Evolutionary conservation across 2,329 filamentous ascomycete species (phyloP), one percentile per base, ranked within the genome.

Genomic region (Biscogniauxia mediterranea): DNA sequence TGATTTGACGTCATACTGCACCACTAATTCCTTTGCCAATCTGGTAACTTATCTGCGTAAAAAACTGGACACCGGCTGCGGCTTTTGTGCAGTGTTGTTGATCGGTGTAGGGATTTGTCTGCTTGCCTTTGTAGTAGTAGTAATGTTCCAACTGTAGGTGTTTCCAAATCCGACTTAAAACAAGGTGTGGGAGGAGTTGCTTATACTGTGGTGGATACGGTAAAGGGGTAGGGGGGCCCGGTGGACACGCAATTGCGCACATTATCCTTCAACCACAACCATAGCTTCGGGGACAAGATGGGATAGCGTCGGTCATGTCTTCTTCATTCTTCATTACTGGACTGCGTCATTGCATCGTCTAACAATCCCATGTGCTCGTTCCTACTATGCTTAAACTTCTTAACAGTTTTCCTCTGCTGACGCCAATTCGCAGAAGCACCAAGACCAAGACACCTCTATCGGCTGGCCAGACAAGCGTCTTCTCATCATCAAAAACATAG

Each of bases 1-100:
- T 66, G 63, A 56, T 55, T 67, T 73, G 71, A 71, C 72, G 70
- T 73, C 71, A 73, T 67, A 52, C 17, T 55, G 60, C 61, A 61
- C 69, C 65, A 67, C 64, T 69, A 55, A 66, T 32, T 57, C 17
- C 13, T n/a, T 46, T 56, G 51, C 42, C 46, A 51, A 46, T 66
- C 53, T 50, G 52, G 28, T 32, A 32, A 32, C 28, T 32, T 32
- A 32, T 32, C 7, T 32, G 28, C 7, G 28, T 32, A 32, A 32
- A 32, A 71, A 71, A 68, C 59, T 69, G 70, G 69, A 67, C 62
- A 66, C 60, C 53, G 53, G 50, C 58, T 62, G 61, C 62, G 59
- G 54, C 49, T 57, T 55, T 46, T 62, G 58, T 32, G 11, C 28
- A 32, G 28, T 32, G 28, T 32, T 57, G 59, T 59, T 25, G 50